Evolutionary conservation across 2,329 filamentous ascomycete genomes (phyloP), one percentile per base, ranked within the genome.

Genomic region (Rosellinia necatrix): DNA sequence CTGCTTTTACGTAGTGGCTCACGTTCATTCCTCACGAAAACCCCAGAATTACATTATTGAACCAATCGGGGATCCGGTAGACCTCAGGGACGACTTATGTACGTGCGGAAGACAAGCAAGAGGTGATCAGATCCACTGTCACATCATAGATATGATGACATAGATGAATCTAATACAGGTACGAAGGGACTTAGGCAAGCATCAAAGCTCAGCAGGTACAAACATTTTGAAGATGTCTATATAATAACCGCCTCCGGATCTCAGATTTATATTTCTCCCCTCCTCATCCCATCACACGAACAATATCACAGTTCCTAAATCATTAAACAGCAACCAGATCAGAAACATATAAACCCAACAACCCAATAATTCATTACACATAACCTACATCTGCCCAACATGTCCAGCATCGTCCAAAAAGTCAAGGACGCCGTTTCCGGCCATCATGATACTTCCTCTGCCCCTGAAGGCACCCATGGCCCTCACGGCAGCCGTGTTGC

Each of bases 331-430:
- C 6, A n/a, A 32, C 24, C 44, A 50, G 21, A 10, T 21, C 29
- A 42, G 7, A 32, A 37, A 59, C 17, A 12, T 35, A 40, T 38
- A 43, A 1, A 51, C 8, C 22, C 9, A 38, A 48, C 43, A 52
- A 24, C 4, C 5, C 40, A 27, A 19, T 8, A 17, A 27, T 12
- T n/a, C 17, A 50, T 10, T 19, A 47, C 17, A 43, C 10, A 27
- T 37, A 19, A 52, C 32, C 35, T 27, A 53, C 42, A 51, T 21
- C 25, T 56, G 67, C 43, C 54, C 75, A 83, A 59, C 68, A 85
- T 84, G 82, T 82, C 82, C 71, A 72, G 72, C 64, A 73, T 85
- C 66, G 71, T 83, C 68, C 79, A 84, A 76, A 84, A 84, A 73
- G 77, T 83, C 70, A 84, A 84, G 78, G 80, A 84, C 3, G 79